phyloP scores from a whole-genome alignment of 352 stramenopile genomes.

The Phytophthora chlamydospora region DNA sequence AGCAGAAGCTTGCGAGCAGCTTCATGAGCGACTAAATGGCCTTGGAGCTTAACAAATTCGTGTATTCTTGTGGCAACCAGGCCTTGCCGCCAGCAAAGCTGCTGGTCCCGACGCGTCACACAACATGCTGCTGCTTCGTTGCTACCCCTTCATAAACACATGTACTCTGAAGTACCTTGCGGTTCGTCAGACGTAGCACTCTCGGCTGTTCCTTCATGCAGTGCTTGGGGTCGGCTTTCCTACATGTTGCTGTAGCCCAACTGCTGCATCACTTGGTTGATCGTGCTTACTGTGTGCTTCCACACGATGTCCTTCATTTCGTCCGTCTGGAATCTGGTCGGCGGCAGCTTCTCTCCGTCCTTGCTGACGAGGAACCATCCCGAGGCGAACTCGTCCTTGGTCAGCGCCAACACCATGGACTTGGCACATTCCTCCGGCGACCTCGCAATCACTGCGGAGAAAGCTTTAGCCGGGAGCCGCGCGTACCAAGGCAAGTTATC shows the following conservation, averaged over 20 bases:
- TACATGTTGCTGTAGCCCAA: constrained; percentile 4
- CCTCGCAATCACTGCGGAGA: constrained; percentile 8
- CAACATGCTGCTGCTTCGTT: too few species aligned
- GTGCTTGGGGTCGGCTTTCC: neutral
- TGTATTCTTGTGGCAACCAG: too few species aligned
- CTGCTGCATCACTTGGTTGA: constrained; percentile 18
- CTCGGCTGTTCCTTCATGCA: neutral
- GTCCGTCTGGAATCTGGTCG: constrained; percentile 28
- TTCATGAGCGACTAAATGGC: neutral
- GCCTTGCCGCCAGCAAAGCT: too few species aligned
- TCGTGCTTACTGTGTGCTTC: constrained; percentile 22
- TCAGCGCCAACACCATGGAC: constrained; percentile 18
- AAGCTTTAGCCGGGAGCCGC: constrained; percentile 9
- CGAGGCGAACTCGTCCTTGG: constrained; percentile 21
- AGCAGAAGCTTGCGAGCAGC: neutral
- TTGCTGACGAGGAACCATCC: constrained; percentile 23
- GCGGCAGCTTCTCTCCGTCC: constrained; percentile 9
- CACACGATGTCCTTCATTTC: constrained; percentile 33
- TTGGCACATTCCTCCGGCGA: constrained; percentile 19
- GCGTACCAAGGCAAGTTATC: constrained; percentile 21
- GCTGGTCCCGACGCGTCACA: too few species aligned
- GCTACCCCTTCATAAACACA: too few species aligned
- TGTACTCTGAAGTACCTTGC: neutral
- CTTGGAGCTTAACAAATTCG: too few species aligned
- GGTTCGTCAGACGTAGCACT: neutral